Base-by-base conservation (phyloP, 441 rosid species). In the Populus hybrid region DNA sequence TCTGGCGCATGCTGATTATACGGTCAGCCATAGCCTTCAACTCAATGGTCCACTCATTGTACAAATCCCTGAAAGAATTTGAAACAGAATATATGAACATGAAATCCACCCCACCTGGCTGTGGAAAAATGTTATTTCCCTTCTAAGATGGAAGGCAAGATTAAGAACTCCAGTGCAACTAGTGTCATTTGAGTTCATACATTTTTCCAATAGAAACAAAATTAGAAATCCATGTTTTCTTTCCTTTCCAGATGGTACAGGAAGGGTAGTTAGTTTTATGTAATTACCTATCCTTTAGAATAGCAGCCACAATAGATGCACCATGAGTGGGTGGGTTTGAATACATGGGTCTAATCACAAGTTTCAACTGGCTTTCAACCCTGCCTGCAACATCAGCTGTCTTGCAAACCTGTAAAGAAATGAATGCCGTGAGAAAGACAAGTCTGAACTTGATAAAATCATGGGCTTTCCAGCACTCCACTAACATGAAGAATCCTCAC, bases 21-120 rank as follows among this genome's bases (percentile, higher is more conserved):
- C 98, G 97, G 83, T 92, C 97, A 72, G 97, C 97, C 99, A 95
- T 92, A n/a, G 91, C 92, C 80, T 94, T 94, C 89, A 94, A 84
- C 82, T 95, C 99, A 64, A 84, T 72, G 75, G 95, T 90, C 99
- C 99, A 95, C 79, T 92, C 97, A 68, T 88, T 81, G 87, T 85
- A 96, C 86, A 92, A 71, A 73, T 87, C 79, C 84, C 95, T 92
- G 88, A 67, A 20, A 66, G 59, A 75, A 68, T 59, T 67, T 20
- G 72, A 32, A 42, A 50, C 40, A 40, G 16, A 42, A 70, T 36
- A 63, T 32, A 77, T 9, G 70, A 65, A 64, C 64, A 64, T 61
- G 35, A 21, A 67, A 64, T 72, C 36, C 76, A 35, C 10, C 30
- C 24, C 26, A 21, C 18, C 32, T 69, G 73, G 14, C 64, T 59